Evolutionary conservation across 441 rosid genomes (phyloP).

Genomic region (Jatropha podagrica): DNA sequence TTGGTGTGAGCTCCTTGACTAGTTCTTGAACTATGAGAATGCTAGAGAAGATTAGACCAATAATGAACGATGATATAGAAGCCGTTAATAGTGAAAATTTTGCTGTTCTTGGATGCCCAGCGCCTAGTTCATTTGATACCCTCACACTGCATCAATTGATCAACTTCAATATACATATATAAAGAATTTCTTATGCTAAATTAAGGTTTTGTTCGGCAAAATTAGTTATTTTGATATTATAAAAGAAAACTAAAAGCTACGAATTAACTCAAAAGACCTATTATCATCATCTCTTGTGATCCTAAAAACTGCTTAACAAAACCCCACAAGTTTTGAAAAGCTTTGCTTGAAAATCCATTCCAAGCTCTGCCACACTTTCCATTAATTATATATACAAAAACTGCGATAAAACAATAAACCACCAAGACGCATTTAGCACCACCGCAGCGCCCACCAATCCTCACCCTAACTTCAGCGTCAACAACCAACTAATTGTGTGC

Average conservation of each 20-base stretch:
- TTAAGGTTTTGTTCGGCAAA: no score
- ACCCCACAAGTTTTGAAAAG: slow-evolving; percentile 61
- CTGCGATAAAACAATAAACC: slow-evolving; percentile 41
- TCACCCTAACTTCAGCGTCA: slow-evolving; percentile 60
- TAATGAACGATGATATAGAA: slow-evolving; percentile 38
- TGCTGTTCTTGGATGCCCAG: slow-evolving; percentile 67
- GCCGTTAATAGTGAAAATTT: slow-evolving; percentile 63
- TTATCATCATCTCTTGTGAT: no score
- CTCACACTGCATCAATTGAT: slow-evolving; percentile 47
- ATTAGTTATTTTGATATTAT: no score
- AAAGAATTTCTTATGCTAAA: no score
- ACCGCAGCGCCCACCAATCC: slow-evolving; percentile 76
- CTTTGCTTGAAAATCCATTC: slow-evolving; percentile 66
- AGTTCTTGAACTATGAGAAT: slow-evolving; percentile 39
- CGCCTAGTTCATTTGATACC: slow-evolving; percentile 81
- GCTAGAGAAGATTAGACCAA: slow-evolving; percentile 38
- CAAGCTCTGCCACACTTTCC: slow-evolving; percentile 62
- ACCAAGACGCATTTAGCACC: slow-evolving; percentile 56
- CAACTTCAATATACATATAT: no score
- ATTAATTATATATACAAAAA: slow-evolving; percentile 39
- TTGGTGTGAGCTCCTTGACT: slow-evolving; percentile 61
- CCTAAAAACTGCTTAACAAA: slow-evolving; percentile 63
- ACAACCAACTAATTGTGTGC: slow-evolving; percentile 51
- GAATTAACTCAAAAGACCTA: no score
- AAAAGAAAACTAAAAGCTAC: no score